Conservation (phyloP, 2,329 filamentous ascomycete genomes). For the Plenodomus biglobosus region DNA sequence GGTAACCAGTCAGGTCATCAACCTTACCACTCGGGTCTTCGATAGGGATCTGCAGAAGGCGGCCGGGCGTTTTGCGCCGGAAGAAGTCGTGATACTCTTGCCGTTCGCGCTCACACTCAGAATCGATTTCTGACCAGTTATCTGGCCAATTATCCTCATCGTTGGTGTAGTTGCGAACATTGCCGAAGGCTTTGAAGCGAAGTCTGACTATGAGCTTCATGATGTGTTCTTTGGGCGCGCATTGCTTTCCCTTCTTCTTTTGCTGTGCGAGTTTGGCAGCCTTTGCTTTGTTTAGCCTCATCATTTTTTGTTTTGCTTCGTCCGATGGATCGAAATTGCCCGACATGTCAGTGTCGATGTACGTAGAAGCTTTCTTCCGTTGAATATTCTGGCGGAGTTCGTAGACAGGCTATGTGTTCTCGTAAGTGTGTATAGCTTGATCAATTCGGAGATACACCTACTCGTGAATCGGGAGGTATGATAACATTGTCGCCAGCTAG, state of each 20-base stretch:
- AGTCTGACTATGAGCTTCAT: slow-evolving; percentile 25
- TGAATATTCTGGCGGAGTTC: slow-evolving; percentile 29
- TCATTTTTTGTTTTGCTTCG: slow-evolving; percentile 10
- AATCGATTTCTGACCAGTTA: slow-evolving; percentile 22
- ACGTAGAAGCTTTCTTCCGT: slow-evolving; percentile 22
- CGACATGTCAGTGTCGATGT: slow-evolving; percentile 43
- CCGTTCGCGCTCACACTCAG: slow-evolving; percentile 14
- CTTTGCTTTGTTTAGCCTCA: slow-evolving; percentile 4
- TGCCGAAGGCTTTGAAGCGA: slow-evolving; percentile 14
- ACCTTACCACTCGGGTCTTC: slow-evolving; percentile 23
- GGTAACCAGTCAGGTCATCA: slow-evolving; percentile 38
- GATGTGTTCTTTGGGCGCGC: slow-evolving; percentile 1
- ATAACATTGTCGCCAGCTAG: slow-evolving; percentile 12
- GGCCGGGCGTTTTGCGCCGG: slow-evolving; percentile 14
- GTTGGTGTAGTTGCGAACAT: slow-evolving; percentile 25
- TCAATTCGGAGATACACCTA: not conserved
- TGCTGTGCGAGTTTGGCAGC: slow-evolving; percentile 5
- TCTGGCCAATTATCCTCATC: slow-evolving; percentile 35
- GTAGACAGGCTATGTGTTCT: slow-evolving; percentile 16
- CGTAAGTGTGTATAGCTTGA: slow-evolving; percentile 1
- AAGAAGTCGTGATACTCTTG: slow-evolving; percentile 8
- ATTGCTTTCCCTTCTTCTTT: slow-evolving; percentile 13
- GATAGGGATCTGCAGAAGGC: slow-evolving; percentile 17
- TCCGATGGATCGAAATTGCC: slow-evolving; percentile 41
- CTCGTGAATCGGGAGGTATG: slow-evolving; percentile 15